phyloP scores from a whole-genome alignment of 2,329 filamentous ascomycete genomes.

The Whalleya microplaca region DNA sequence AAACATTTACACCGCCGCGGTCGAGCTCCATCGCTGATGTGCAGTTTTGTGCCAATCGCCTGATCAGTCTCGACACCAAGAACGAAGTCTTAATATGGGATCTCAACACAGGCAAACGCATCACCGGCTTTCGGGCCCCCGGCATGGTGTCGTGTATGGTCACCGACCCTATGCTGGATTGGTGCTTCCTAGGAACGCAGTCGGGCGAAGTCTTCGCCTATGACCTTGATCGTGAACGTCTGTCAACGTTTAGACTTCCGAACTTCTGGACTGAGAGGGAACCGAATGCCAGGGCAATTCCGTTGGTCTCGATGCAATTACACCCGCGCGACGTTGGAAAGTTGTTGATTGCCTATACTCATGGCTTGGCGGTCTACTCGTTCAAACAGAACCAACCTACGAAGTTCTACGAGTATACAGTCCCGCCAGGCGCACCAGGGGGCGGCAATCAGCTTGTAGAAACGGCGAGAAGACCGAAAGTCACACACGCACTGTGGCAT shows the following conservation, averaged over 20 bases:
- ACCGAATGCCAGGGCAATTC: constrained; percentile 60
- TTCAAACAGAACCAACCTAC: constrained; percentile 87
- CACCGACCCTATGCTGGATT: constrained; percentile 90
- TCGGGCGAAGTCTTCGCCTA: constrained; percentile 89
- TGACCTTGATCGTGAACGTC: constrained; percentile 80
- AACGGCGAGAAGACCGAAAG: constrained; percentile 67
- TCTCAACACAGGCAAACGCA: constrained; percentile 67
- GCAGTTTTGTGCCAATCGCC: constrained; percentile 83
- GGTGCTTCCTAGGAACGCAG: constrained; percentile 82
- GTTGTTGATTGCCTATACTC: constrained; percentile 85
- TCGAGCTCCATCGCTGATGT: constrained; percentile 75
- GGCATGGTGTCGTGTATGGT: constrained; percentile 74
- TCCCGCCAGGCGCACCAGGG: constrained; percentile 84
- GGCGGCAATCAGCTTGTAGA: constrained; percentile 69
- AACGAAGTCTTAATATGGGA: constrained; percentile 88
- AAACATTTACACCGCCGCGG: constrained; percentile 71
- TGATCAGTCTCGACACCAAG: constrained; percentile 82
- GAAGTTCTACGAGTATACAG: constrained; percentile 80
- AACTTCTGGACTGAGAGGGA: constrained; percentile 84
- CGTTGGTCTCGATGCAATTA: constrained; percentile 78
- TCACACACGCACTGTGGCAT: constrained; percentile 91
- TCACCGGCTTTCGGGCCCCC: constrained; percentile 74
- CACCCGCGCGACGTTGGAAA: constrained; percentile 93
- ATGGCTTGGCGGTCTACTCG: constrained; percentile 87
- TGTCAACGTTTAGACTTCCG: constrained; percentile 78